Evolutionary conservation across 192 early-diverging fungal genomes (phyloP).

Genomic region (Entrophospora sp.): DNA sequence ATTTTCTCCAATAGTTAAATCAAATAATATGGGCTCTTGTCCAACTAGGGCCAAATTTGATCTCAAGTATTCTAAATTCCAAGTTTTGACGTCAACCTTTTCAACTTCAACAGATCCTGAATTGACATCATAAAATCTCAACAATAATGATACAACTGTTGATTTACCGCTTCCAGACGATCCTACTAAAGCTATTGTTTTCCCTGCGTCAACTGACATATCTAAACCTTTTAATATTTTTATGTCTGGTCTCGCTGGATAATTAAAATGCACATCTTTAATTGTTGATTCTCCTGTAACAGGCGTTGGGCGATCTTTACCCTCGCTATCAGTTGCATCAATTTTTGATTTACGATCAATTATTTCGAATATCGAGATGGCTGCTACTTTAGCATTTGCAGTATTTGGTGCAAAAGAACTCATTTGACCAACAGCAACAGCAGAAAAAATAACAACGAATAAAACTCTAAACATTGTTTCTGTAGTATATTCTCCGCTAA

Average conservation of each 20-base stretch:
- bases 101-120: slow-evolving; percentile 57
- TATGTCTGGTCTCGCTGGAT: slow-evolving; percentile 56
- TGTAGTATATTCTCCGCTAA: slow-evolving; percentile 37
- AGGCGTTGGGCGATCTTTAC: slow-evolving; percentile 24
- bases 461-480: slow-evolving; percentile 57
- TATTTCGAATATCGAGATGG: slow-evolving; percentile 56
- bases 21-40: slow-evolving; percentile 89
- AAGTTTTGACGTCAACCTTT: slow-evolving; percentile 45
- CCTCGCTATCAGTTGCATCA: slow-evolving; percentile 40
- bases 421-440: slow-evolving; percentile 52
- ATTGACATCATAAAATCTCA: slow-evolving; percentile 73
- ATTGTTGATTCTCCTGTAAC: slow-evolving; percentile 44
- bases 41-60: slow-evolving; percentile 75
- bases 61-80: slow-evolving; percentile 62
- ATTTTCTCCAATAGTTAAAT: slow-evolving; percentile 82
- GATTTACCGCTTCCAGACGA: slow-evolving; percentile 80
- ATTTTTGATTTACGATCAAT: slow-evolving; percentile 63
- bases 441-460: slow-evolving; percentile 68
- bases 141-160: slow-evolving; percentile 49
- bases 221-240: slow-evolving; percentile 52
- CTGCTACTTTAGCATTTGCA: slow-evolving; percentile 64
- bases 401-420: slow-evolving; percentile 61
- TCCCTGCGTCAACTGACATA: slow-evolving; percentile 40
- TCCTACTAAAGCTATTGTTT: slow-evolving; percentile 81
- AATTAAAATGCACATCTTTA: slow-evolving; percentile 51